phyloP scores from a whole-genome alignment of 2,329 filamentous ascomycete genomes.

The Ophioceras dolichostomum region DNA sequence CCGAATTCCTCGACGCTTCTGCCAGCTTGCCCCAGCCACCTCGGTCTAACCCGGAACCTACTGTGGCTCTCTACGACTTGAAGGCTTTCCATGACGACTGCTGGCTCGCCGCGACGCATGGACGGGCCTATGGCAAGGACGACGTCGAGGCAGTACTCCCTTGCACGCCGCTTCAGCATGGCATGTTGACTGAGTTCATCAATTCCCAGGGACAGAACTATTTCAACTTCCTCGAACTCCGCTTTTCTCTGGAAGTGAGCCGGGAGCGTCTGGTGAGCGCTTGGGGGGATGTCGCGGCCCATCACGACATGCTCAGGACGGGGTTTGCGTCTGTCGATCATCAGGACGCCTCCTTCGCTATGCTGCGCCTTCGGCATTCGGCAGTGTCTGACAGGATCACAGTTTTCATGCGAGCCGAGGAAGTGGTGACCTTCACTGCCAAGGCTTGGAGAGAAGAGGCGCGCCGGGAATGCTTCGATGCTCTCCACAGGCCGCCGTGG shows the following conservation, averaged over 20 bases:
- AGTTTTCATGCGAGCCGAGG: neutral
- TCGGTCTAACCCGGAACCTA: too few relatives aligned
- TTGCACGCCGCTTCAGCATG: slow-evolving; percentile 68
- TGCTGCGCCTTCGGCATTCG: too few relatives aligned
- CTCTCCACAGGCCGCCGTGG: slow-evolving; percentile 51
- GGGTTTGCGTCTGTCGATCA: slow-evolving; percentile 57
- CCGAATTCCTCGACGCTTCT: slow-evolving; percentile 7
- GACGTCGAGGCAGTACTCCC: slow-evolving; percentile 51
- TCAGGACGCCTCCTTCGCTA: slow-evolving; percentile 52
- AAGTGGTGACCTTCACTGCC: slow-evolving; percentile 4
- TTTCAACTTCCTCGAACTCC: slow-evolving; percentile 57
- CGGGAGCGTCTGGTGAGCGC: slow-evolving; percentile 23
- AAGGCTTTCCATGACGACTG: slow-evolving; percentile 22
- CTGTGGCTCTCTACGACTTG: slow-evolving; percentile 28
- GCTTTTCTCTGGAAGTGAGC: slow-evolving; percentile 27
- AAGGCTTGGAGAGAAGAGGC: slow-evolving; percentile 20
- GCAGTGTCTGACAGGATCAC: too few relatives aligned
- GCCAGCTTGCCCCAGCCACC: neutral
- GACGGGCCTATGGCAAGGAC: too few relatives aligned
- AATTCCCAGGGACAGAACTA: slow-evolving; percentile 57
- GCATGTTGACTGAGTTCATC: slow-evolving; percentile 66
- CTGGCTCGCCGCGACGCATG: too few relatives aligned
- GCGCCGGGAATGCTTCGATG: too few relatives aligned
- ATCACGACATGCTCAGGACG: slow-evolving; percentile 63
- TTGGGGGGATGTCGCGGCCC: slow-evolving; percentile 41